Evolutionary conservation across 129 eudicot genomes (phyloP).

Genomic region (Tagetes erecta): DNA sequence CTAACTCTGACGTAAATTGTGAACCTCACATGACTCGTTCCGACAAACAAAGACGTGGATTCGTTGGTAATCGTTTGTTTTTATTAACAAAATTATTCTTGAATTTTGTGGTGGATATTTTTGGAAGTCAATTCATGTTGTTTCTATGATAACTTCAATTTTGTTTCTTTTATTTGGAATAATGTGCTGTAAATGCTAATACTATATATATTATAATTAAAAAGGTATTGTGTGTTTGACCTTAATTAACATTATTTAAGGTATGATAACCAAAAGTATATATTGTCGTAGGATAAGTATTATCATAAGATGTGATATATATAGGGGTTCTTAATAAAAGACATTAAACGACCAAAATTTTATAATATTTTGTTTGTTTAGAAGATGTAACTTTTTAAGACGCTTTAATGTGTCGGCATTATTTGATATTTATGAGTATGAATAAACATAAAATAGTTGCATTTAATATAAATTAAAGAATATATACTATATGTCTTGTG

Average conservation of each 20-base stretch:
- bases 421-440: background rate
- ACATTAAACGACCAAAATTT: slow-evolving; percentile 6
- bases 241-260: background rate
- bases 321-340: background rate
- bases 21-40: slow-evolving; percentile 37
- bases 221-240: background rate
- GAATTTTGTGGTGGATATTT: slow-evolving; percentile 32
- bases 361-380: background rate
- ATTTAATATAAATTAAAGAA: background rate
- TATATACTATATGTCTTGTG: no score
- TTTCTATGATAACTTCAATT: background rate
- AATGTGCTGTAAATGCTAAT: background rate
- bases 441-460: background rate
- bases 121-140: slow-evolving; percentile 4
- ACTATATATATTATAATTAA: background rate
- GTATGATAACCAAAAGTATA: background rate
- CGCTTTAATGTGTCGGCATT: background rate
- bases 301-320: background rate
- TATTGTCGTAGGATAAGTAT: background rate
- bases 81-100: slow-evolving; percentile 12
- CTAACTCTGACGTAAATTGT: slow-evolving; percentile 24
- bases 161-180: background rate
- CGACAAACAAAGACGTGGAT: slow-evolving; percentile 38
- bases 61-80: slow-evolving; percentile 38
- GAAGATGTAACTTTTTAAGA: background rate